Base-by-base conservation (phyloP, 371 early-diverging fungal species). In the Blakeslea trispora region DNA sequence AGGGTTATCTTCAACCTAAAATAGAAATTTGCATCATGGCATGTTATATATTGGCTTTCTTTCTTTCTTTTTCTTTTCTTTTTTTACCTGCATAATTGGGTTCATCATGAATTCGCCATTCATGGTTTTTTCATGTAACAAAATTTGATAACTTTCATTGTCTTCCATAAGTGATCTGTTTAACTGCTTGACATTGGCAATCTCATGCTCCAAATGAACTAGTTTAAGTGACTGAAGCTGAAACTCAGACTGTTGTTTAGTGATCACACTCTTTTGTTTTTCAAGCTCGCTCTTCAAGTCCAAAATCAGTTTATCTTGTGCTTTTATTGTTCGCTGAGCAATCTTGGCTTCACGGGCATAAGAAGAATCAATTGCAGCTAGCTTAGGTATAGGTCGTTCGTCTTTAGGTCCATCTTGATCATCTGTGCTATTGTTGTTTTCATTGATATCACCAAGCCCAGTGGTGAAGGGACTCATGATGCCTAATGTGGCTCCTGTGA, bases 81-180 rank as follows among this genome's bases (percentile, higher is more conserved):
- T 44, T 5, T 57, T 55, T 67, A 67, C 68, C 80, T 83, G 71
- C 77, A 81, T 60, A 57, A 79, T 59, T 49, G 81, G 71, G 59
- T 80, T 70, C 74, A 90, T 91, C 71, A 81, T 81, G 44, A 87
- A 83, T 53, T 89, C 90, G 55, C 93, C 93, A 64, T 78, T 87
- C 69, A 91, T 84, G 5, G 92, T 88, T 63, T 84, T 87, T 72
- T 91, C 89, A 49, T 90, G 89, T 56, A 92, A 61, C 48, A 94
- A 71, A 23, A 89, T 71, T 65, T 92, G 93, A 70, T 86, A 92
- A 43, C 89, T 84, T 68, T 92, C 94, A 69, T 89, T 91, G 47
- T 92, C 94, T 58, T 92, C 91, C 85, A 85, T 84, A 49, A 92
- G 68, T 2, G 83, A 75, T 50, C 73, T 75, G 66, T 91, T 91